Conservation (phyloP, 495 filamentous ascomycete genomes). For the Penicillium desertorum region DNA sequence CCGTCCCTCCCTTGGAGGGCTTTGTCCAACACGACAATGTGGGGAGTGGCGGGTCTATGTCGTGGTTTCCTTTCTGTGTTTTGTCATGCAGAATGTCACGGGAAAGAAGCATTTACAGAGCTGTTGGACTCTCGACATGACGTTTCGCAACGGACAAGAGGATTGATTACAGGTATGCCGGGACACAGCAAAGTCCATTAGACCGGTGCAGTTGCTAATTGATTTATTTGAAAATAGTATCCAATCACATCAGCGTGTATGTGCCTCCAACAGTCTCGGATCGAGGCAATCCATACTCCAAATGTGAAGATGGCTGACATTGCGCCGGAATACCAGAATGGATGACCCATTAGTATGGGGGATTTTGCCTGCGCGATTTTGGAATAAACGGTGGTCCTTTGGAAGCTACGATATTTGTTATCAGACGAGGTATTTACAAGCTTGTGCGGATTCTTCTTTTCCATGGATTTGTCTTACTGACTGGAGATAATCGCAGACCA, state of each 20-base stretch:
- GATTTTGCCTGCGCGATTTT: constrained; percentile 69
- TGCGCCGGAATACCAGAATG: constrained; percentile 54
- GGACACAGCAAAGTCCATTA: not conserved
- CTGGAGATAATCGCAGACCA: constrained; percentile 37
- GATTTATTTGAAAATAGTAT: constrained; percentile 55
- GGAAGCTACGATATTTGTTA: constrained; percentile 93
- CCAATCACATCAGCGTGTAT: constrained; percentile 95
- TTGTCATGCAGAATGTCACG: constrained; percentile 59
- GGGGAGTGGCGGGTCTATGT: constrained; percentile 46
- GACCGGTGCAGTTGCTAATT: constrained; percentile 17
- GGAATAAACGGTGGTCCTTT: constrained; percentile 79
- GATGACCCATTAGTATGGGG: constrained; percentile 97
- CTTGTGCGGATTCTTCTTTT: not conserved
- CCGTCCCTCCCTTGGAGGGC: constrained; percentile 48
- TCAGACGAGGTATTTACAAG: constrained; percentile 35
- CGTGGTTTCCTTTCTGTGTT: constrained; percentile 46
- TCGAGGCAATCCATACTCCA: constrained; percentile 11
- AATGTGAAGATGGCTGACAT: constrained; percentile 33
- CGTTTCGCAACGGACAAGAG: constrained; percentile 64
- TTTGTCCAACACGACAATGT: constrained; percentile 44
- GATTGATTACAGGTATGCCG: constrained; percentile 78
- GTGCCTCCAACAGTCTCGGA: constrained; percentile 46
- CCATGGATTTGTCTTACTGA: constrained; percentile 23
- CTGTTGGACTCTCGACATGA: constrained; percentile 71
- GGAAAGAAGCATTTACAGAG: constrained; percentile 72